Conservation (phyloP, 768 basidiomycete genomes). For the Scleroderma citrinum region DNA sequence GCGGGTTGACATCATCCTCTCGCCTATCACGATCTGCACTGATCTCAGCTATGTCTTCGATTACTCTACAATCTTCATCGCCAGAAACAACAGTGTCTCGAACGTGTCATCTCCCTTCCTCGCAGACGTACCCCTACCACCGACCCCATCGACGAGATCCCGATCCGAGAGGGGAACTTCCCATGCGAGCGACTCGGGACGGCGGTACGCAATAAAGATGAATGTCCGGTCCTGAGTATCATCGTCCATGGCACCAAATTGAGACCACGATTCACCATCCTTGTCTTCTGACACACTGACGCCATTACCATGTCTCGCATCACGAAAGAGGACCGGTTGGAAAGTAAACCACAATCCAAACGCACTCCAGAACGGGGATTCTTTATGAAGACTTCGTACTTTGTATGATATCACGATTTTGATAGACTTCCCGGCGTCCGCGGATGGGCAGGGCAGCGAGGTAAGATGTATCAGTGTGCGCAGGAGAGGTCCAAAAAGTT, state of each 20-base stretch:
- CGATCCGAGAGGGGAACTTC: conserved; percentile 42
- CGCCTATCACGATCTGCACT: too few species aligned
- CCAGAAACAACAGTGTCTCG: conserved; percentile 54
- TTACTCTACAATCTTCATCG: conserved; percentile 12
- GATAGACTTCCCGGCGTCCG: conserved; percentile 6
- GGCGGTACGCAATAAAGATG: conserved; percentile 57
- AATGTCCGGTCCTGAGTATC: conserved; percentile 37
- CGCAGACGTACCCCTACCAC: conserved; percentile 37
- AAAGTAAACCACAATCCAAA: conserved; percentile 78
- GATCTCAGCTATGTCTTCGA: too few species aligned
- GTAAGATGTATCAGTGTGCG: conserved; percentile 71
- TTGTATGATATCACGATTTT: conserved; percentile 70
- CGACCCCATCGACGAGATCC: conserved; percentile 54
- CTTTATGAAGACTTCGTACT: conserved; percentile 65
- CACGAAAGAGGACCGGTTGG: conserved; percentile 42
- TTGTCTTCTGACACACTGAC: neutral
- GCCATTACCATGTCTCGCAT: neutral
- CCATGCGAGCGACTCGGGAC: conserved; percentile 55
- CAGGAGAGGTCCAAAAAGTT: conserved; percentile 71
- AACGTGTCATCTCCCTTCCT: conserved; percentile 64
- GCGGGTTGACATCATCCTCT: too few species aligned
- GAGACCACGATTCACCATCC: conserved; percentile 29
- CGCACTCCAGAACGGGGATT: conserved; percentile 70
- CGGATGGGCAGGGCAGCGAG: conserved; percentile 37
- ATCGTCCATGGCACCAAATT: conserved; percentile 36